Percentiles rank a stretch among this genome's conserved stretches.
phyloP scores from a whole-genome alignment of 208 protist genomes.

The Wallacemonas sp. region DNA sequence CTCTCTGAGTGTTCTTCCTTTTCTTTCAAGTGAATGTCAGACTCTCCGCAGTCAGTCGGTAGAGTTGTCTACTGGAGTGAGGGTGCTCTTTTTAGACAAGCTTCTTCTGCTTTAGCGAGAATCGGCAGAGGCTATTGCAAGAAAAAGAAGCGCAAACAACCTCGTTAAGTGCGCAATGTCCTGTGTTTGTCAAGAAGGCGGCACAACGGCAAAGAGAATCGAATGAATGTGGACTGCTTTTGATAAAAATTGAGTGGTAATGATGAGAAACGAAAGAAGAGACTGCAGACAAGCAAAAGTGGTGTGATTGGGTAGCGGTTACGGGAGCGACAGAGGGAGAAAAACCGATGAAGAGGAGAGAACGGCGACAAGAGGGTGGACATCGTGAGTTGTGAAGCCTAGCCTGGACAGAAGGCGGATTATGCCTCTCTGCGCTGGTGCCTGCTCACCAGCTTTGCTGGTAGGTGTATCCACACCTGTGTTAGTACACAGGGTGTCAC shows the following conservation, averaged over 20 bases:
- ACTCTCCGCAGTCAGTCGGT: neutral
- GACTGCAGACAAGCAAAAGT: neutral
- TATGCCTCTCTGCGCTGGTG: no score
- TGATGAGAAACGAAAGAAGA: conserved; percentile 7
- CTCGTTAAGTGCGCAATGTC: no score
- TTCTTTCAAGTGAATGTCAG: neutral
- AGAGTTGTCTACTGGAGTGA: neutral
- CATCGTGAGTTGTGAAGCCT: no score
- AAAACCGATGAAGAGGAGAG: neutral
- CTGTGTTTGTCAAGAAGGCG: neutral
- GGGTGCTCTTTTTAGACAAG: neutral
- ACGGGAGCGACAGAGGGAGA: no score
- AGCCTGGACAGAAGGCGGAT: no score
- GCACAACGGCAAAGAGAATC: neutral
- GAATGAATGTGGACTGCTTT: neutral
- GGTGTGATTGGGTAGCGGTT: no score
- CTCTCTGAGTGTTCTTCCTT: neutral
- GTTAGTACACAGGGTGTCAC: no score
- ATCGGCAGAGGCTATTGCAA: neutral
- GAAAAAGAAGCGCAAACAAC: neutral
- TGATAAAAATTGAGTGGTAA: neutral
- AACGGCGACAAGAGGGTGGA: no score
- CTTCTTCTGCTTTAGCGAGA: neutral
- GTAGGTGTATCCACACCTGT: no score
- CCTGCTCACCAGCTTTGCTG: no score